Conservation (phyloP, 2,329 filamentous ascomycete genomes). For the Fusarium poae region DNA sequence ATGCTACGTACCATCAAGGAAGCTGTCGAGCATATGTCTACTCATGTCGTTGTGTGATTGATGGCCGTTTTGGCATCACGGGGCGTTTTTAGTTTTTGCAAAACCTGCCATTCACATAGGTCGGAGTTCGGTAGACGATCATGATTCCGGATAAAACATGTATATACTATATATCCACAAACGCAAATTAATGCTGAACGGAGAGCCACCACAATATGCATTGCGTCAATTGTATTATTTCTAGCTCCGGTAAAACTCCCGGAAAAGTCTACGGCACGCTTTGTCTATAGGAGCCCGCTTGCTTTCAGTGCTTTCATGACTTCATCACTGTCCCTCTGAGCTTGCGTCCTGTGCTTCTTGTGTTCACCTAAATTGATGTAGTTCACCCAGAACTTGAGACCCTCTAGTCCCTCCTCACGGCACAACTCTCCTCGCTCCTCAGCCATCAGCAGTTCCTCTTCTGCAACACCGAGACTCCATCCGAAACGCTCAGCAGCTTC, state of each 20-base stretch:
- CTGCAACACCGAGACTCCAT: constrained; percentile 96
- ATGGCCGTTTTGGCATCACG: not conserved
- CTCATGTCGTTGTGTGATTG: constrained; percentile 66
- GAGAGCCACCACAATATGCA: constrained; percentile 3
- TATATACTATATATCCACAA: not conserved
- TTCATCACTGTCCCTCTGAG: constrained; percentile 56
- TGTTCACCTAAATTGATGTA: constrained; percentile 64
- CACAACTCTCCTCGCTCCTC: constrained; percentile 90
- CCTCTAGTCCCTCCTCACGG: constrained; percentile 91
- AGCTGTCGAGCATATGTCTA: constrained; percentile 72
- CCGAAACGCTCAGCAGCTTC: constrained; percentile 91
- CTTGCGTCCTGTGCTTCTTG: constrained; percentile 48
- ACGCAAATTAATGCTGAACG: constrained; percentile 12
- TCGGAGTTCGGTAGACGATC: constrained; percentile 34
- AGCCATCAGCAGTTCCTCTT: constrained; percentile 96
- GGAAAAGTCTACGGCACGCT: constrained; percentile 17
- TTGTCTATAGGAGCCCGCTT: constrained; percentile 51
- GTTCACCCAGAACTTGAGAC: constrained; percentile 94
- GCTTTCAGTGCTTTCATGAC: constrained; percentile 60
- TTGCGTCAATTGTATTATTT: not conserved
- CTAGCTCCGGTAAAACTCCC: constrained; percentile 1
- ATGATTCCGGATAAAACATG: constrained; percentile 19
- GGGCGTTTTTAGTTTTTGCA: not conserved
- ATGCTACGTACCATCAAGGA: constrained; percentile 73
- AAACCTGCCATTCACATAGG: not conserved